Percentiles rank a stretch among this genome's conserved stretches.
Evolutionary conservation across 2,329 filamentous ascomycete species (phyloP).

Genomic region (Aaosphaeria arxii): DNA sequence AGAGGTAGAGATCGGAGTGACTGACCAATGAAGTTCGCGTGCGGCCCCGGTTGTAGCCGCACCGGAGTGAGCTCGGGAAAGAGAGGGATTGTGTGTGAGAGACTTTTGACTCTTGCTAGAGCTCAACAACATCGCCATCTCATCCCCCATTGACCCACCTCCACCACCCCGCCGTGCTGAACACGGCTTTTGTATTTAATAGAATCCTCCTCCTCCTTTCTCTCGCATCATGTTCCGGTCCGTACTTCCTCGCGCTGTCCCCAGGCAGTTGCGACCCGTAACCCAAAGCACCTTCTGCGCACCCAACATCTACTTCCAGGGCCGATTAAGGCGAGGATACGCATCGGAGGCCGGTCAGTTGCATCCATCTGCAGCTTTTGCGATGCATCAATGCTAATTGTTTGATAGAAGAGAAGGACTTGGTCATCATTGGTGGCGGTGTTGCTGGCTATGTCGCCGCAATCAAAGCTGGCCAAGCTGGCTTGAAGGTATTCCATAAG

Average conservation of each 20-base stretch:
- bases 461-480: conserved; percentile 98
- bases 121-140: conserved; percentile 36
- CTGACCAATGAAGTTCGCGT: too few relatives aligned
- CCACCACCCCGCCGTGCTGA: conserved; percentile 25
- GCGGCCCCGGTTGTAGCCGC: too few relatives aligned
- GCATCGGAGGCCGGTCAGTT: conserved; percentile 52
- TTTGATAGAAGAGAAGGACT: conserved; percentile 79
- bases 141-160: conserved; percentile 36
- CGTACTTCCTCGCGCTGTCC: conserved; percentile 49
- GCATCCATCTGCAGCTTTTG: conserved; percentile 14
- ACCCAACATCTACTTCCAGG: conserved; percentile 47
- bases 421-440: conserved; percentile 96
- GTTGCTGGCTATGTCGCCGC: conserved; percentile 98
- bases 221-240: conserved; percentile 50
- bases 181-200: conserved; percentile 20
- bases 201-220: conserved; percentile 19
- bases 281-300: conserved; percentile 39
- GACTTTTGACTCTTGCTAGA: conserved; percentile 1
- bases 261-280: conserved; percentile 40
- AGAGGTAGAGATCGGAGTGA: too few relatives aligned
- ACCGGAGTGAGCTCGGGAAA: too few relatives aligned
- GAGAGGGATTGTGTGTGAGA: too few relatives aligned
- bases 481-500: conserved; percentile 70
- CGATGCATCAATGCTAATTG: conserved; percentile 31
- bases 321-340: conserved; percentile 54